Conservation (phyloP, 768 basidiomycete genomes). For the Leucocoprinus birnbaumii region DNA sequence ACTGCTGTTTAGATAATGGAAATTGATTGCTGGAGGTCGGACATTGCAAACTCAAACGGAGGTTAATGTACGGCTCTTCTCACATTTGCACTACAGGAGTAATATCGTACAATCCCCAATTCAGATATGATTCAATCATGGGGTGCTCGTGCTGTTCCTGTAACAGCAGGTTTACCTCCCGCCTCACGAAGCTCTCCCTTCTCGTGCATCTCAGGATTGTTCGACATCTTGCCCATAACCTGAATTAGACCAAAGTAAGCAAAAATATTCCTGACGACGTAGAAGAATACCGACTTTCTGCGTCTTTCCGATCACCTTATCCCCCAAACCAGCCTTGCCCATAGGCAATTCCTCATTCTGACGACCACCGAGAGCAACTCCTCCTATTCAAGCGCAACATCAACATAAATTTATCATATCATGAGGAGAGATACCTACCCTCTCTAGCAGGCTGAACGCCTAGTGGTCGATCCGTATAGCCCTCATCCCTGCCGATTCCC, state of each 20-base stretch:
- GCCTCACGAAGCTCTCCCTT: slow-evolving; percentile 48
- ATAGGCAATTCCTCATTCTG: slow-evolving; percentile 25
- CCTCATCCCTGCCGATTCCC: too few relatives aligned
- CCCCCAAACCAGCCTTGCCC: slow-evolving; percentile 40
- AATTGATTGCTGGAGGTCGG: too few relatives aligned
- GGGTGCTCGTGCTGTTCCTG: slow-evolving; percentile 25
- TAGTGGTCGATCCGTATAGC: not conserved
- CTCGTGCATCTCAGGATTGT: slow-evolving; percentile 51
- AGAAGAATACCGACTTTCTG: slow-evolving; percentile 39
- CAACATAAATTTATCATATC: not conserved
- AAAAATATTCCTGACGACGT: not conserved
- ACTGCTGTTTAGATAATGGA: too few relatives aligned
- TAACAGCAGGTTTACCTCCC: slow-evolving; percentile 45
- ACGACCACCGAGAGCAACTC: slow-evolving; percentile 31
- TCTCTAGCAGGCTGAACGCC: too few relatives aligned
- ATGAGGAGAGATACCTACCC: not conserved
- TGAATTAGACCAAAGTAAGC: not conserved
- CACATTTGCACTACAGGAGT: too few relatives aligned
- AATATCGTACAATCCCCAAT: too few relatives aligned
- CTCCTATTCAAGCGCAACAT: slow-evolving; percentile 19
- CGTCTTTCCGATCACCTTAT: slow-evolving; percentile 58
- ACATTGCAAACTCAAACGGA: too few relatives aligned
- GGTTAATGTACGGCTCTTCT: too few relatives aligned
- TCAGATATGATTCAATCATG: too few relatives aligned
- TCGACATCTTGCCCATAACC: slow-evolving; percentile 42